These are phyloP conservation scores for Hygrophila difformis DNA, from an alignment of 257 asterid genomes.

Conservation along the genomic window DNA sequence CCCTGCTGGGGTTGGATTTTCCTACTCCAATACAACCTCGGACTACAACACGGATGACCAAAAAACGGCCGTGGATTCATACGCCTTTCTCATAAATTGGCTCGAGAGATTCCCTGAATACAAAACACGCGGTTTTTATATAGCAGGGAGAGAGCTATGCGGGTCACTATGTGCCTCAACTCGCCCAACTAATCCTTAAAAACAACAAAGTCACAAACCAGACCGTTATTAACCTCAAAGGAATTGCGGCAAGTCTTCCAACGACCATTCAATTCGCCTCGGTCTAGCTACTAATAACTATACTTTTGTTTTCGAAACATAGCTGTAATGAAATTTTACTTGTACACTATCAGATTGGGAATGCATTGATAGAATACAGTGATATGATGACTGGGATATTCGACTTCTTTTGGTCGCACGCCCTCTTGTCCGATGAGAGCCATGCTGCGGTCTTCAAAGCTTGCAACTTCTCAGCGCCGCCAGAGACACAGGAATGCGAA, in stretches of 20 bases:
- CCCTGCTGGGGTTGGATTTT: conserved; percentile 70
- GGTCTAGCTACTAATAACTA: no score
- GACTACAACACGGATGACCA: conserved; percentile 39
- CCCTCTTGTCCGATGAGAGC: not conserved
- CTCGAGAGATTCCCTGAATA: conserved; percentile 64
- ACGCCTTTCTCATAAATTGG: conserved; percentile 50
- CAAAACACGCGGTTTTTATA: conserved; percentile 46
- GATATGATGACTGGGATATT: not conserved
- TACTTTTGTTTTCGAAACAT: no score
- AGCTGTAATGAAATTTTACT: no score
- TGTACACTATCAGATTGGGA: not conserved
- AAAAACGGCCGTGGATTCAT: conserved; percentile 48
- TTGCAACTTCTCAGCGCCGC: not conserved
- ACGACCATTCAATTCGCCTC: no score
- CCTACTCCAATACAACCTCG: conserved; percentile 47
- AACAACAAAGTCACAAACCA: conserved; percentile 39
- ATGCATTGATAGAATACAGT: not conserved
- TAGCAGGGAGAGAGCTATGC: conserved; percentile 73
- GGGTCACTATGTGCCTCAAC: conserved; percentile 68
- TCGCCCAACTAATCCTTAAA: conserved; percentile 41
- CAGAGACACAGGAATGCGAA: not conserved
- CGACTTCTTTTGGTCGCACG: not conserved
- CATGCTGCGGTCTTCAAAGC: not conserved
- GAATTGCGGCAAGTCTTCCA: conserved; percentile 46
- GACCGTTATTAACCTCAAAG: conserved; percentile 38